Percentiles rank a stretch among this genome's conserved stretches.
Conservation (phyloP, 768 basidiomycete species). For the Russula sp. region DNA sequence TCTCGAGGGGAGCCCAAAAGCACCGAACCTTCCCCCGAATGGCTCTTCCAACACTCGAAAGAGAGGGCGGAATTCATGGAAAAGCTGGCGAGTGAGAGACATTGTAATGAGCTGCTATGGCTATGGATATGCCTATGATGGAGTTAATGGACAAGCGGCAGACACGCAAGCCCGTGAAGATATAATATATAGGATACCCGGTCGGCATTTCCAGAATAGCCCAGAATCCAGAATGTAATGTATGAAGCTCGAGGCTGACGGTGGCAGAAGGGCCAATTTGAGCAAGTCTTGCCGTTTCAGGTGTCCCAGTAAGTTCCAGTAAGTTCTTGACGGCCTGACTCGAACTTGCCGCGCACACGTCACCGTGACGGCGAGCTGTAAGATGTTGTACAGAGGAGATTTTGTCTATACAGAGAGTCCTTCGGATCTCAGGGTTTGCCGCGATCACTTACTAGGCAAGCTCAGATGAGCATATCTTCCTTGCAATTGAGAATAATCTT, state of each 20-base stretch:
- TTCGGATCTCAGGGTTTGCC: slow-evolving; percentile 46
- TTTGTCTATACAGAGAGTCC: slow-evolving; percentile 51
- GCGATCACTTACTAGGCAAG: slow-evolving; percentile 49
- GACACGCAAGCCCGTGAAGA: too few species aligned
- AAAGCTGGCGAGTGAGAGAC: slow-evolving; percentile 58
- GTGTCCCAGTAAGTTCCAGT: slow-evolving; percentile 2
- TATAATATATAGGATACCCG: too few species aligned
- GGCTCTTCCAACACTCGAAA: slow-evolving; percentile 76
- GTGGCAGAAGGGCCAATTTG: too few species aligned
- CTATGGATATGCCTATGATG: background rate
- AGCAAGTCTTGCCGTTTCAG: background rate
- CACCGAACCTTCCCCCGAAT: slow-evolving; percentile 33
- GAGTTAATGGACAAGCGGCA: too few species aligned
- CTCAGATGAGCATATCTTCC: background rate
- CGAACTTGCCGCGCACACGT: background rate
- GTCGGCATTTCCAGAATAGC: background rate
- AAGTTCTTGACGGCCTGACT: background rate
- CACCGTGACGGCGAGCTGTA: background rate
- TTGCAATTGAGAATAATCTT: background rate
- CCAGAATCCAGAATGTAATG: too few species aligned
- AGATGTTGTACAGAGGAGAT: slow-evolving; percentile 40
- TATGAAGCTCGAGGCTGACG: background rate
- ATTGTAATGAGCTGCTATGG: slow-evolving; percentile 30
- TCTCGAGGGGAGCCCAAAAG: slow-evolving; percentile 29
- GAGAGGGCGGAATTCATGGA: slow-evolving; percentile 66